Evolutionary conservation across 2,329 filamentous ascomycete species (phyloP), one percentile per base, ranked within the genome.

Genomic region (Hypoxylon sp.): DNA sequence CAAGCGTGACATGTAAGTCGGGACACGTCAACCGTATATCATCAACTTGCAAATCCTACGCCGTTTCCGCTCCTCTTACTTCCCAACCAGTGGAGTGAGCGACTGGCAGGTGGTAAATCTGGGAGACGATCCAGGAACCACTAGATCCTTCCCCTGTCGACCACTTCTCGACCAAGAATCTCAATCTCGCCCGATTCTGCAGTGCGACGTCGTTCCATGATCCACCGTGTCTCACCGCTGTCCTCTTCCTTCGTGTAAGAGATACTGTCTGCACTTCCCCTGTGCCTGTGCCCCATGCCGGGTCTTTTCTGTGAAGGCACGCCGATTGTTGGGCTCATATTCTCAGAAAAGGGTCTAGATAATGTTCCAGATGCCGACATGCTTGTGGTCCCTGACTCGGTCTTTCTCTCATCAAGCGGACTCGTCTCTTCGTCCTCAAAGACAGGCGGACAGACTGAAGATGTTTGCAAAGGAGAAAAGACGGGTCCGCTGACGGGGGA

Each of bases 161-260:
- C 85, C 64, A 92, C 82, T 77, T 92, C 88, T 59, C 90, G 82
- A 49, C 87, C 89, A 2, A 92, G 79, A n/a, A 92, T 79, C 75
- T 91, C 89, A 59, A 90, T 79, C 77, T 91, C 85, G 0, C 90
- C 91, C 64, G 83, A 85, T 73, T 92, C 90, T 0, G 84, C 88
- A 2, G 89, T 91, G 37, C 91, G 82, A 58, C 91, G 83, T 37
- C 91, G 81, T 78, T 94, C 91, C 72, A 93, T 81, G 6, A 93
- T 87, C 91, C 91, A 93, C 50, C 90, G 81, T 61, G 84, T 86
- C 70, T 87, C 86, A 0, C 85, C 86, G 7, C 84, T 84, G 2
- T 87, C 83, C 50, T 90, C 88, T 74, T 91, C 89, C 67, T 86
- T 85, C 2, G 86, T 83, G 77, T 94, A 94, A 6, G 90, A 90